Evolutionary conservation across 805 yeast genomes (phyloP).

Genomic region (Kurtzmaniella cleridarum): DNA sequence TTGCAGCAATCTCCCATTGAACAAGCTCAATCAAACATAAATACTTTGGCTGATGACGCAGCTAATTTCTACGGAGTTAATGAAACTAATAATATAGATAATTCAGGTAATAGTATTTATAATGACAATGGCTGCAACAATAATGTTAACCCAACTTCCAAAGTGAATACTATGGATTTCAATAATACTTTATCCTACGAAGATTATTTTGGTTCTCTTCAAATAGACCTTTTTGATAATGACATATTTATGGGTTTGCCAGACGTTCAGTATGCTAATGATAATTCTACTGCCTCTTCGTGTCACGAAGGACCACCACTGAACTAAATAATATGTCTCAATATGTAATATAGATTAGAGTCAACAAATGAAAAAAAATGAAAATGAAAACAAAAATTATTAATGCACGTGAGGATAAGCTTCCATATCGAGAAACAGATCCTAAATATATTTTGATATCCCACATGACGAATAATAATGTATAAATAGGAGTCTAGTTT

Average conservation of each 20-base stretch:
- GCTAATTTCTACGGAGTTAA: not conserved
- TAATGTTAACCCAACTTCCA: not conserved
- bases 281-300: too few relatives aligned
- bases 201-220: constrained; percentile 21
- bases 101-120: constrained; percentile 1
- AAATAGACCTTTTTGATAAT: constrained; percentile 21
- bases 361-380: too few relatives aligned
- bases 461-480: too few relatives aligned
- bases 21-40: not conserved
- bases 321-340: too few relatives aligned
- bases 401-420: too few relatives aligned
- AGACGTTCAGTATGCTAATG: constrained; percentile 6
- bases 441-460: too few relatives aligned
- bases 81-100: not conserved
- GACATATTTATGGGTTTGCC: constrained; percentile 23
- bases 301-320: too few relatives aligned
- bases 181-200: constrained; percentile 12
- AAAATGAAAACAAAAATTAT: too few relatives aligned
- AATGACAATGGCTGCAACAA: not conserved
- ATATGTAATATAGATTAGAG: too few relatives aligned
- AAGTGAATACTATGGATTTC: not conserved
- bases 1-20: not conserved
- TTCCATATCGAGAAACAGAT: too few relatives aligned
- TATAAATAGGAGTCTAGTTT: too few relatives aligned
- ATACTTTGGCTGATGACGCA: not conserved